Evolutionary conservation across 2,329 filamentous ascomycete genomes (phyloP), one percentile per base, ranked within the genome.

Genomic region (Fusarium kyushuense): DNA sequence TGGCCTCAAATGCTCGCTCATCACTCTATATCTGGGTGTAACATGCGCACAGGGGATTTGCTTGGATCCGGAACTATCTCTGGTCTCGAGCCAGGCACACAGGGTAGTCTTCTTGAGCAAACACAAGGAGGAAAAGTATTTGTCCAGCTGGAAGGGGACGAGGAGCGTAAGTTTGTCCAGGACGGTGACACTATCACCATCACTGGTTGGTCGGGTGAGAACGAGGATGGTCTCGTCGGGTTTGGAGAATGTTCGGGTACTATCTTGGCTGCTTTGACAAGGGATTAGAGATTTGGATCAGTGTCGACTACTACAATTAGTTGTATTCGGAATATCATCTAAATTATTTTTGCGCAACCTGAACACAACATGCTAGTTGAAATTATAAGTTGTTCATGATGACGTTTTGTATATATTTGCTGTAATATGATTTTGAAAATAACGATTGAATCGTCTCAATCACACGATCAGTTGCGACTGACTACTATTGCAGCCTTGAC

Each of bases 1-100:
- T 96, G 93, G 81, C 86, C 91, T 1, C 93, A 96, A 76, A 94
- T 95, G 92, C 82, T 96, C 33, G 87, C 92, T 0, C 92, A 96
- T 78, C 92, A 96, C 77, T 90, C 90, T 4, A 86, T 93, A 59
- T 91, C 89, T 0, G 92, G 92, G 9, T 96, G 92, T 77, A 89
- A 90, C 10, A 84, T 96, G 79, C 86, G 88, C 8, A 84, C 89
- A 0, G 92, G 92, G 43, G 92, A 96, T 74, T 76, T 96, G 42
- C 79, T 96, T 1, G 92, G 92, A 3, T 92, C 89, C 1, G 92
- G 92, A 10, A 96, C 92, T 0, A 94, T 96, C 68, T 81, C 80
- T 0, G 92, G 92, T 8, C 85, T 87, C 8, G 82, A 89, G 63
- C 42, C 78, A 8, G 91, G 91, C 13, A 86, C 87, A 9, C 82